These are phyloP conservation scores for Eucalyptus polyanthemos DNA, from an alignment of 345 rosid species.

Conservation along the genomic window DNA sequence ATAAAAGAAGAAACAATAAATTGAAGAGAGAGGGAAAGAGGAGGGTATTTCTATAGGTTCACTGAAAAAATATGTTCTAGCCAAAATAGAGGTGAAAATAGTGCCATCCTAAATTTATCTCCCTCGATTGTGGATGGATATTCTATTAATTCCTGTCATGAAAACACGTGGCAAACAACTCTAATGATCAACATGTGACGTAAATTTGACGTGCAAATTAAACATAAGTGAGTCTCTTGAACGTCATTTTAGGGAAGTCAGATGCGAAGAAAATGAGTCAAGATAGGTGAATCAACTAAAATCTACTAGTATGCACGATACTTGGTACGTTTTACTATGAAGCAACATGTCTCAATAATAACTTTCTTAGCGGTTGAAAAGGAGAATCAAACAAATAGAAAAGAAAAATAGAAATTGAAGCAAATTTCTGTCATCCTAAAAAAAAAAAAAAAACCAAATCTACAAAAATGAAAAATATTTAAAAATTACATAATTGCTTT, in stretches of 20 bases:
- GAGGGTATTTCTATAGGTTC: too few relatives aligned
- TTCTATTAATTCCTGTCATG: neutral
- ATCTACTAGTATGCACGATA: neutral
- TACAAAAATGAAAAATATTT: rapidly evolving
- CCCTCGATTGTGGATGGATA: rapidly evolving
- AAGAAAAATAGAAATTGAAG: neutral
- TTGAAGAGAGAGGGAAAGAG: too few relatives aligned
- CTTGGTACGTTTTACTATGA: too few relatives aligned
- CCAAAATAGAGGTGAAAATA: too few relatives aligned
- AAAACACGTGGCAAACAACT: neutral
- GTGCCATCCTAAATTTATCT: neutral
- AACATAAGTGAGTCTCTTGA: rapidly evolving
- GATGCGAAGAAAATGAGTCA: rapidly evolving
- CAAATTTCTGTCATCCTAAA: neutral
- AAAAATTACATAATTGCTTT: neutral
- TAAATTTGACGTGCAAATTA: neutral
- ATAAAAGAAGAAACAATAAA: too few relatives aligned
- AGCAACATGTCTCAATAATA: rapidly evolving
- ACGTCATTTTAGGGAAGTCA: rapidly evolving
- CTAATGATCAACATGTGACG: neutral
- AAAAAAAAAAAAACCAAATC: neutral
- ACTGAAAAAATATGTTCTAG: too few relatives aligned
- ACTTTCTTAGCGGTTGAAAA: too few relatives aligned
- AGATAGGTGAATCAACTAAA: neutral
- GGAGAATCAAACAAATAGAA: neutral